These are phyloP conservation scores for Diaporthe vexans DNA, from an alignment of 2,329 filamentous ascomycete genomes.

Conservation along the genomic window DNA sequence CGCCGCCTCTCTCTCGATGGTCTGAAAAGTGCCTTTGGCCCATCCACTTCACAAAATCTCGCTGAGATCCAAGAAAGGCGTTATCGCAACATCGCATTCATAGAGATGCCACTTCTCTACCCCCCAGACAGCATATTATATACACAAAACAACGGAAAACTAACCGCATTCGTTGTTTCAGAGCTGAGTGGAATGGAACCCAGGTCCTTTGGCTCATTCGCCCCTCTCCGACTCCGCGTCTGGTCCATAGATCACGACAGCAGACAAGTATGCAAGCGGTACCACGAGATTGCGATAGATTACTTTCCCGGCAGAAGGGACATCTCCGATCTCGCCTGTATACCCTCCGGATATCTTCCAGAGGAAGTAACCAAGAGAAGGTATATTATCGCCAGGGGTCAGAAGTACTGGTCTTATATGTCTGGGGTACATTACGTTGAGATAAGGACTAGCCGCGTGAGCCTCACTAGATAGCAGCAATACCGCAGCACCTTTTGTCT, in stretches of 20 bases:
- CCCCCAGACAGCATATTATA: background rate
- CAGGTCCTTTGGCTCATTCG: background rate
- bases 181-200: background rate
- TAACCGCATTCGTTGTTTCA: background rate
- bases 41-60: background rate
- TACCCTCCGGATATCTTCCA: conserved; percentile 4
- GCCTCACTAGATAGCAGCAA: background rate
- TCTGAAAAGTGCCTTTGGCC: background rate
- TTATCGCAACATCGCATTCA: conserved; percentile 7
- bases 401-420: conserved; percentile 8
- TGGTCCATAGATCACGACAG: conserved; percentile 9
- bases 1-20: background rate
- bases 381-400: background rate
- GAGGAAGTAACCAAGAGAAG: background rate
- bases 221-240: background rate
- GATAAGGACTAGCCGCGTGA: background rate
- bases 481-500: too few species aligned
- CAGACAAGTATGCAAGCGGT: conserved; percentile 2
- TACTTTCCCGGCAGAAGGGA: background rate
- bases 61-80: conserved; percentile 1
- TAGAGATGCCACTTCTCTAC: conserved; percentile 4
- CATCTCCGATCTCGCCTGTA: background rate
- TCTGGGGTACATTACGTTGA: background rate
- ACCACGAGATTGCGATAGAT: background rate
- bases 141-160: background rate